Percentiles rank a stretch among this genome's conserved stretches.
Conservation (phyloP, 257 asterid species). For the Capsicum chinense region DNA sequence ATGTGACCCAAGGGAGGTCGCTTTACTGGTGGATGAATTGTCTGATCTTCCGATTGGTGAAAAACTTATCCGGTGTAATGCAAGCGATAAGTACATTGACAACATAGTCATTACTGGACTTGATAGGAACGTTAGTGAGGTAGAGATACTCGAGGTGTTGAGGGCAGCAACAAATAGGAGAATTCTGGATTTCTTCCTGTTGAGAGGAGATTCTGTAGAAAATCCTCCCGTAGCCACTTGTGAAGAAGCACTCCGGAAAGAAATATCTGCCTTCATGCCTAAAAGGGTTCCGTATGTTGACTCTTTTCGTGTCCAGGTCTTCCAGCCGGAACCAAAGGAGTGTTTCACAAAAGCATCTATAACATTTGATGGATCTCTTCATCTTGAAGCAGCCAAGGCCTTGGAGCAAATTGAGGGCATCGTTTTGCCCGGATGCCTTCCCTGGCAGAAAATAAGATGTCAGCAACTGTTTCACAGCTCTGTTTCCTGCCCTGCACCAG, state of each 20-base stretch:
- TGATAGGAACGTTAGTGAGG: constrained; percentile 63
- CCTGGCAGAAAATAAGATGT: constrained; percentile 90
- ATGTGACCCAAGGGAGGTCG: constrained; percentile 67
- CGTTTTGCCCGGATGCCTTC: constrained; percentile 69
- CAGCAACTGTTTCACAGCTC: constrained; percentile 71
- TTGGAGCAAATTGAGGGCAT: constrained; percentile 78
- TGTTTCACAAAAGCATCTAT: constrained; percentile 62
- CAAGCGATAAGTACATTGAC: constrained; percentile 42
- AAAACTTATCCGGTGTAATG: constrained; percentile 44
- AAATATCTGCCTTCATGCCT: constrained; percentile 82
- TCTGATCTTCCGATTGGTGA: constrained; percentile 51
- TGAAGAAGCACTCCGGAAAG: constrained; percentile 74
- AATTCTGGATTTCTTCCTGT: constrained; percentile 57
- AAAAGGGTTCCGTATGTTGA: constrained; percentile 56
- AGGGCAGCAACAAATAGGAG: constrained; percentile 51
- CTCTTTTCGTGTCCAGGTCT: constrained; percentile 71
- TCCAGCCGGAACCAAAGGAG: constrained; percentile 60
- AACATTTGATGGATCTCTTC: constrained; percentile 79
- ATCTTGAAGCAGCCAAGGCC: constrained; percentile 91
- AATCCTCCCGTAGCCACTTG: constrained; percentile 59
- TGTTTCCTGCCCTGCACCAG: constrained; percentile 80
- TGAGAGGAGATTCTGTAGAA: constrained; percentile 65
- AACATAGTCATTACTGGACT: constrained; percentile 57
- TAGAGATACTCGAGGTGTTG: constrained; percentile 54
- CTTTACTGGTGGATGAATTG: constrained; percentile 55